A percentile compares a stretch with the other conserved stretches of the same genome.
These are phyloP conservation scores for Suillus variegatus DNA, from an alignment of 768 basidiomycete genomes.

Conservation along the genomic window DNA sequence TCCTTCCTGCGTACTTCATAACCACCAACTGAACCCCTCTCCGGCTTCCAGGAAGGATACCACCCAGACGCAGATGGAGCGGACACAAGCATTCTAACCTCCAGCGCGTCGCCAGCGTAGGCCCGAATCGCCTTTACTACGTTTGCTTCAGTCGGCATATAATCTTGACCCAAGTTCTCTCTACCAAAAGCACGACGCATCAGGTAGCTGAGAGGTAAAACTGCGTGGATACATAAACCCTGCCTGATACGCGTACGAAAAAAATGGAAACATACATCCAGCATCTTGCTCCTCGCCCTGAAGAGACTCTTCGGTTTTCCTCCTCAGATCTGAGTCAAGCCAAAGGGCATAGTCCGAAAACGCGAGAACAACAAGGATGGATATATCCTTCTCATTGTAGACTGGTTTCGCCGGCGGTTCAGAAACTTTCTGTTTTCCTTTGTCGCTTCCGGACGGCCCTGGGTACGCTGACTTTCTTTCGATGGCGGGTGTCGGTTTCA, in stretches of 20 bases:
- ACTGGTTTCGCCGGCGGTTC: slow-evolving; percentile 21
- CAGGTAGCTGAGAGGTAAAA: slow-evolving; percentile 60
- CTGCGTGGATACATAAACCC: slow-evolving; percentile 37
- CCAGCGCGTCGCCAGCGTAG: slow-evolving; percentile 46
- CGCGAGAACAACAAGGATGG: slow-evolving; percentile 53
- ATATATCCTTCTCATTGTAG: slow-evolving; percentile 45
- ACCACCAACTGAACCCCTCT: slow-evolving; percentile 42
- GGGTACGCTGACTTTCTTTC: slow-evolving; percentile 11
- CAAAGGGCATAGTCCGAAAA: slow-evolving; percentile 75
- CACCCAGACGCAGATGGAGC: slow-evolving; percentile 41
- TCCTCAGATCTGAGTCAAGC: slow-evolving; percentile 56
- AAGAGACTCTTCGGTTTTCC: slow-evolving; percentile 42
- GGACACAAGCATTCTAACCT: slow-evolving; percentile 62
- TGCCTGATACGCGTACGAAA: slow-evolving; percentile 2
- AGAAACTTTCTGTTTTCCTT: slow-evolving; percentile 25
- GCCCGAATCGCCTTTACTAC: slow-evolving; percentile 63
- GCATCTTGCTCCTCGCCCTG: slow-evolving; percentile 25
- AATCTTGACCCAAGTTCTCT: slow-evolving; percentile 18
- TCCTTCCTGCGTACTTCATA: slow-evolving; percentile 67
- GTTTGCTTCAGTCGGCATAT: slow-evolving; percentile 39
- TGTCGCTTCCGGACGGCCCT: slow-evolving; percentile 19
- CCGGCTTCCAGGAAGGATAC: slow-evolving; percentile 33
- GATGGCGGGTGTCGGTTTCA: slow-evolving; percentile 8
- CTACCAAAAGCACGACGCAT: slow-evolving; percentile 38
- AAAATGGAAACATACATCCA: slow-evolving; percentile 47